Evolutionary conservation across 75 land plant genomes (phyloP), one percentile per base, ranked within the genome.

Genomic region (Adiantum capillusveneris): DNA sequence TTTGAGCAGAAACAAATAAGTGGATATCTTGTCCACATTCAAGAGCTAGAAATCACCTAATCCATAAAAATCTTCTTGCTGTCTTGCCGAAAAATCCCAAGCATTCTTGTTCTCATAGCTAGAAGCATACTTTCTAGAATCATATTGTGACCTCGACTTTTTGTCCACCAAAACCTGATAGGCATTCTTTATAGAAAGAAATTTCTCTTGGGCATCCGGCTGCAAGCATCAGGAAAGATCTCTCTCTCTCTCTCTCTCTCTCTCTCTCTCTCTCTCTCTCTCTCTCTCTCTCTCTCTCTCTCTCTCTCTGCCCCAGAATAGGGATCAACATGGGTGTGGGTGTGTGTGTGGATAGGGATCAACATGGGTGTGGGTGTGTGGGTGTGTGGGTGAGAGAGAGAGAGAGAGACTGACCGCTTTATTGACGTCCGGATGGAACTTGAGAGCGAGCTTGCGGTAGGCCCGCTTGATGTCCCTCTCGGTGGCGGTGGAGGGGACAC

Each of bases 351-450:
- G 3, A 9, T 34, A 9, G 3, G 3, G 3, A 9, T 34, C 37
- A 34, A 9, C 3, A 9, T 5, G 37, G 9, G 37, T 5, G 37
- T 5, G 37, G 9, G 37, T 5, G 37, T 5, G 37, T 5, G 37
- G 9, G 37, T 5, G 37, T 5, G 37, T 34, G 37, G 9, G 37
- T 34, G 37, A 34, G 37, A 34, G 9, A 34, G 37, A 34, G 22
- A 46, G 50, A 46, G 50, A 46, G 50, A 46, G 50, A 25, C 50
- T 22, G 51, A 88, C 94, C 89, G 83, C 72, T 62, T 88, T 88
- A 50, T 85, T 88, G 48, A 94, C 98, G 65, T 94, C 98, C 17
- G 98, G 98, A 58, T 94, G 98, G 65, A 61, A 90, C 57, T 83
- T 86, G 13, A 89, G 81, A 43, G 96, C 98, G 25, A 93, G 73